A percentile compares a stretch with the other conserved stretches of the same genome.
Conservation (phyloP, 2,329 filamentous ascomycete species). For the Fusarium goolgardi region DNA sequence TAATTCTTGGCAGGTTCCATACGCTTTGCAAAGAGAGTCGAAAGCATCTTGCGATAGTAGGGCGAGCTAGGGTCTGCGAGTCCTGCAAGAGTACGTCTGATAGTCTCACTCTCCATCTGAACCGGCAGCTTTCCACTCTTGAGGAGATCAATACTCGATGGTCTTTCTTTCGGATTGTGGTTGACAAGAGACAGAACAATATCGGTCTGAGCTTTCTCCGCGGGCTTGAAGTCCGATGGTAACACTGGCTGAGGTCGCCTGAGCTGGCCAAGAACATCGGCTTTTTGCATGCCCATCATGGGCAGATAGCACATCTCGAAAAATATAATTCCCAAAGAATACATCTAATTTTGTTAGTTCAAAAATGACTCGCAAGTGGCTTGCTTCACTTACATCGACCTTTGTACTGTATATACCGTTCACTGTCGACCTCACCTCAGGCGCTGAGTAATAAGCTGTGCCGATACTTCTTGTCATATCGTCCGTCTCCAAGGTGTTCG, state of each 20-base stretch:
- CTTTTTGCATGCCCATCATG: constrained; percentile 74
- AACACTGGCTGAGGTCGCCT: constrained; percentile 75
- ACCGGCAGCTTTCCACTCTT: constrained; percentile 88
- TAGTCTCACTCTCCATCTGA: constrained; percentile 92
- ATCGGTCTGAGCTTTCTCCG: constrained; percentile 78
- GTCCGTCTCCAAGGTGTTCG: constrained; percentile 58
- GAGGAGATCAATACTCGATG: constrained; percentile 83
- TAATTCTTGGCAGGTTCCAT: constrained; percentile 84
- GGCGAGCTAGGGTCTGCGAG: constrained; percentile 85
- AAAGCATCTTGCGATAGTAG: constrained; percentile 90
- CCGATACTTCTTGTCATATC: constrained; percentile 79
- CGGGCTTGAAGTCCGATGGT: constrained; percentile 76
- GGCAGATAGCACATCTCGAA: constrained; percentile 92
- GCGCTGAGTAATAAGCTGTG: constrained; percentile 92
- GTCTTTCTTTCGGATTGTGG: constrained; percentile 84
- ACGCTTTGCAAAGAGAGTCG: constrained; percentile 82
- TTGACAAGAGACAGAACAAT: constrained; percentile 84
- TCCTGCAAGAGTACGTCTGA: constrained; percentile 83
- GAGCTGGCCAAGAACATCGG: constrained; percentile 73
- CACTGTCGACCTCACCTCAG: constrained; percentile 83
- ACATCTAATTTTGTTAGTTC: constrained; percentile 73
- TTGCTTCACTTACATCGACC: constrained; percentile 75
- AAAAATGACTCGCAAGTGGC: not conserved
- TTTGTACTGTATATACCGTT: constrained; percentile 88
- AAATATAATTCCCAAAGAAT: constrained; percentile 95